Percentiles rank a stretch among this genome's conserved stretches.
These are phyloP conservation scores for Hemisphaericaspora xylanilytica DNA, from an alignment of 1,139 yeast species.

Conservation along the genomic window DNA sequence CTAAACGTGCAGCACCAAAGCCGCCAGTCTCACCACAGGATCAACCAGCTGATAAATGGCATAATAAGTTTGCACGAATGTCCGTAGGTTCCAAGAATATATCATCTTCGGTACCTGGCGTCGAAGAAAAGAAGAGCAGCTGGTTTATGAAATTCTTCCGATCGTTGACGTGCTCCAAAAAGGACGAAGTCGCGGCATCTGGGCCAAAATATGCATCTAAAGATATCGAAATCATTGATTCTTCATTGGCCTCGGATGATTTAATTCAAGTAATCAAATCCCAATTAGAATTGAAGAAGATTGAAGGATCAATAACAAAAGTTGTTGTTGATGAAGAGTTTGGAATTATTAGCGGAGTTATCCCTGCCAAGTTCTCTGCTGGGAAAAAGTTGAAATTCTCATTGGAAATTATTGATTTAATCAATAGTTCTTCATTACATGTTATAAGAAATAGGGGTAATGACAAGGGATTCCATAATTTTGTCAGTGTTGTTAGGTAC, in stretches of 20 bases:
- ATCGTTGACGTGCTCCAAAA: constrained; percentile 17
- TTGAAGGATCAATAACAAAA: constrained; percentile 49
- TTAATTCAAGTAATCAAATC: constrained; percentile 35
- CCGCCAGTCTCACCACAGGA: constrained; percentile 16
- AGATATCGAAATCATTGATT: constrained; percentile 35
- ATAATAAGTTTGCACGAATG: constrained; percentile 27
- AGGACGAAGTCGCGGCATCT: background rate
- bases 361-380: constrained; percentile 48
- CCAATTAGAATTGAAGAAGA: constrained; percentile 46
- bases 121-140: constrained; percentile 14
- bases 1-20: constrained; percentile 47
- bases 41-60: constrained; percentile 13
- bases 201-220: constrained; percentile 12
- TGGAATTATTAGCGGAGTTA: constrained; percentile 44
- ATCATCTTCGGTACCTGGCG: background rate
- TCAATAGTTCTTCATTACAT: constrained; percentile 47
- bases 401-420: constrained; percentile 42
- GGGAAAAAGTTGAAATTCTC: constrained; percentile 50
- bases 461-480: constrained; percentile 58
- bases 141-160: constrained; percentile 44
- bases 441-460: constrained; percentile 65
- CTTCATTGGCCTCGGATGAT: constrained; percentile 28
- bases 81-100: constrained; percentile 16
- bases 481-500: constrained; percentile 47
- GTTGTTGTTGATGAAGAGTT: constrained; percentile 45